Base-by-base conservation (phyloP, 208 protist species). In the Leishmania amazonensis region DNA sequence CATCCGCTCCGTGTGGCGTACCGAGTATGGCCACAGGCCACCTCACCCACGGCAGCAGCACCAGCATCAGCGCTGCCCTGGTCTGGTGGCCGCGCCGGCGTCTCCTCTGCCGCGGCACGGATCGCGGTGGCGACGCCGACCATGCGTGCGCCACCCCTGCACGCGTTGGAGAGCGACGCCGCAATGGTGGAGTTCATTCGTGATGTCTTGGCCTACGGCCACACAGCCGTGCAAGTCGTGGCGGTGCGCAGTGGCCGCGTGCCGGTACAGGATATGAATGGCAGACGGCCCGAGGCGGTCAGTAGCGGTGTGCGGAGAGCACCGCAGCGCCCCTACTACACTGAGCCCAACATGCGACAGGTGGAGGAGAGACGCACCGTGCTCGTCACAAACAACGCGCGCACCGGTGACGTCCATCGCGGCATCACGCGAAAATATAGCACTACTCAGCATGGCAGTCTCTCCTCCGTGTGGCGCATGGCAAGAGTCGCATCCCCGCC, bases 1-100 rank as follows among this genome's bases (percentile, higher is more conserved):
- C 72, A 74, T 51, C 42, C 47, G 15, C 57, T 92, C 38, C 88
- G 88, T 57, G 72, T 92, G n/a, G 84, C 86, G 24, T 92, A 92
- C 78, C 88, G 86, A 62, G 76, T 92, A 1, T 81, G 78, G 62
- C 64, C 81, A 42, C 68, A 74, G 31, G 58, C 65, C 40, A 51
- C 51, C 4, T 31, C 47, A 11, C 45, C 64, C 3, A 53, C 49
- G 17, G 73, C 31, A 62, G 47, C 51, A 76, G 73, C 53, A 40
- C 75, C 75, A 4, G 62, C 31, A 42, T 19, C 62, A 31, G 62
- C 62, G n/a, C 38, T 15, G 42, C 60, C 76, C 51, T 42, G 45
- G 51, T 31, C n/a, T 76, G 19, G 31, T 13, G 21, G 73, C 53
- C 49, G 24, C 11, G n/a, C 73, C 51, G 73, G 35, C 73, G 15